phyloP scores from a whole-genome alignment of 2,329 filamentous ascomycete genomes.

The Onygenales sp. region DNA sequence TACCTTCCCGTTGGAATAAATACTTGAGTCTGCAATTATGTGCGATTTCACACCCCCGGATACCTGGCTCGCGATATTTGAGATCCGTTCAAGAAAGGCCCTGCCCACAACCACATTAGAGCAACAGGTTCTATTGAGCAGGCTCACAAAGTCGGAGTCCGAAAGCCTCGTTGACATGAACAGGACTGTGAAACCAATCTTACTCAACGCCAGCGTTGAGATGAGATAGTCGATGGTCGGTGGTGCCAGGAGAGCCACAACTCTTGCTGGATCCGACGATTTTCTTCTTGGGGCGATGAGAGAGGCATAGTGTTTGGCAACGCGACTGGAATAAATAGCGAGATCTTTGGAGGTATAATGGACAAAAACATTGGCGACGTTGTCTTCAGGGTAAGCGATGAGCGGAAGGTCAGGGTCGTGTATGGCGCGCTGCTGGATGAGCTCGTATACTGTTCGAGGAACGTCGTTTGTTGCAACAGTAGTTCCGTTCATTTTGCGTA shows the following conservation, averaged over 20 bases:
- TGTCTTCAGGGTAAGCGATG: not conserved
- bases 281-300: not conserved
- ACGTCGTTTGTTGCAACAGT: not conserved
- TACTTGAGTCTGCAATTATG: not conserved
- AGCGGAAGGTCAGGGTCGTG: not conserved
- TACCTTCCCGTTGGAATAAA: not conserved
- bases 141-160: slow-evolving; percentile 39
- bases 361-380: not conserved
- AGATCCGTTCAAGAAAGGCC: not conserved
- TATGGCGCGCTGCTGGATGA: not conserved
- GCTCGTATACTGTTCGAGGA: not conserved
- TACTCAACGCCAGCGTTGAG: slow-evolving; percentile 44
- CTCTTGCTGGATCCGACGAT: slow-evolving; percentile 8
- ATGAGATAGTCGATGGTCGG: slow-evolving; percentile 49
- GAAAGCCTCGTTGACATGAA: slow-evolving; percentile 47
- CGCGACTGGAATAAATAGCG: not conserved
- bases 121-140: slow-evolving; percentile 37
- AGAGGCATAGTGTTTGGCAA: not conserved
- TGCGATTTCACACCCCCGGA: not conserved
- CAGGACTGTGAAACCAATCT: slow-evolving; percentile 46
- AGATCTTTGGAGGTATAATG: not conserved
- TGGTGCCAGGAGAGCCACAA: slow-evolving; percentile 43
- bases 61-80: too few species aligned
- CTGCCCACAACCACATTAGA: slow-evolving; percentile 22
- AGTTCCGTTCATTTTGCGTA: not conserved